phyloP scores from a whole-genome alignment of 106 monocot species.

The Dactylorhiza incarnata region DNA sequence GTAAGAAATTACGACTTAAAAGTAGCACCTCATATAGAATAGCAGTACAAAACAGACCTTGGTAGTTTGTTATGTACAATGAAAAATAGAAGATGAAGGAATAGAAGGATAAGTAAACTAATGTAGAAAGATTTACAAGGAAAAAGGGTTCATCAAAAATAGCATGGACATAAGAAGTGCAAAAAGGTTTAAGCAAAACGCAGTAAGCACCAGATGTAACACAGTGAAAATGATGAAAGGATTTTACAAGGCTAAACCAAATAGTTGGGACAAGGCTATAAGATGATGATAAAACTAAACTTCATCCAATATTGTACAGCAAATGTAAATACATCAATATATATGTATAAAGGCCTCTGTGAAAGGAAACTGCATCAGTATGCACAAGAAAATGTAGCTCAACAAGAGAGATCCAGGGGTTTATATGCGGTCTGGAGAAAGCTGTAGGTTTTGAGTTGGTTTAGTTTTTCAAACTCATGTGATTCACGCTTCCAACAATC shows the following conservation, averaged over 20 bases:
- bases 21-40: background rate
- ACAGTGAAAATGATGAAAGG: background rate
- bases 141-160: background rate
- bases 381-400: no score
- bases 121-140: background rate
- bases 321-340: no score
- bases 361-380: no score
- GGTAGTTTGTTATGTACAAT: background rate
- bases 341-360: no score
- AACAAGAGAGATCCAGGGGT: no score
- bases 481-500: no score
- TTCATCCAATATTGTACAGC: background rate
- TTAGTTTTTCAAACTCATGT: no score
- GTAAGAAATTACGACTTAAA: background rate
- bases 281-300: background rate
- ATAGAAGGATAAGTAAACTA: background rate
- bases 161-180: background rate
- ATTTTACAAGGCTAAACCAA: background rate
- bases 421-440: no score
- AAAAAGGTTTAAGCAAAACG: background rate
- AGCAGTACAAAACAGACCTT: background rate
- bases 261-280: background rate
- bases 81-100: background rate
- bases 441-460: no score
- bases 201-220: background rate